Base-by-base conservation (phyloP, 257 asterid genomes). In the Nicotiana tomentosiformis region DNA sequence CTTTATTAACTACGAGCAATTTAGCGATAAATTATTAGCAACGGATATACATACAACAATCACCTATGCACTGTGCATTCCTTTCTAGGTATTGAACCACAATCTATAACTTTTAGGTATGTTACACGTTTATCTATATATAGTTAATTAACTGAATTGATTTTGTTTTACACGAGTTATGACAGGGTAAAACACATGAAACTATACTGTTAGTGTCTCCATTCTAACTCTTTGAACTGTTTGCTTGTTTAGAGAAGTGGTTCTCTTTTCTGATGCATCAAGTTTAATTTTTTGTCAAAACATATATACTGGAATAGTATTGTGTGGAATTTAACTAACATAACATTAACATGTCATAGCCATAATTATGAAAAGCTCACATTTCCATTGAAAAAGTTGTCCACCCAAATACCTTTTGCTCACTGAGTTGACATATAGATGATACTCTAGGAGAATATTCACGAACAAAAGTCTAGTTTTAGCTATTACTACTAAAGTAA, bases 331-430 rank as follows among this genome's bases (percentile, higher is more conserved):
- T 66, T 3, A 39, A 69, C 10, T 37, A 39, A 37, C 56, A 23
- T 56, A 81, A 62, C 43, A 65, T 1, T 30, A 72, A 57, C 66
- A 83, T 83, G 84, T 66, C 86, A 62, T 43, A 58, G 14, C 77
- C 89, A 85, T 30, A 30, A 30, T 35, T 70, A 78, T 58, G 49
- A 74, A 83, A 66, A 81, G 89, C 83, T 82, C 85, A 77, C 82
- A 58, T 83, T 77, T 80, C 58, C 49, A 62, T 87, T 86, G 85
- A 1, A 69, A 69, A 69, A n/a, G 14, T 64, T 4, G n/a, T 68
- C 35, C 66, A 70, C 14, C 5, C 67, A 9, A 61, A 8, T 1
- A 68, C 18, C 65, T 81, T 81, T 82, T 81, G 29, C 10, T 33
- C 39, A 39, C 6, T 70, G 37, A n/a, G 77, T 39, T 37, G 3